Evolutionary conservation across 805 yeast species (phyloP), one percentile per base, ranked within the genome.

Genomic region (Kluyveromyces siamensis): DNA sequence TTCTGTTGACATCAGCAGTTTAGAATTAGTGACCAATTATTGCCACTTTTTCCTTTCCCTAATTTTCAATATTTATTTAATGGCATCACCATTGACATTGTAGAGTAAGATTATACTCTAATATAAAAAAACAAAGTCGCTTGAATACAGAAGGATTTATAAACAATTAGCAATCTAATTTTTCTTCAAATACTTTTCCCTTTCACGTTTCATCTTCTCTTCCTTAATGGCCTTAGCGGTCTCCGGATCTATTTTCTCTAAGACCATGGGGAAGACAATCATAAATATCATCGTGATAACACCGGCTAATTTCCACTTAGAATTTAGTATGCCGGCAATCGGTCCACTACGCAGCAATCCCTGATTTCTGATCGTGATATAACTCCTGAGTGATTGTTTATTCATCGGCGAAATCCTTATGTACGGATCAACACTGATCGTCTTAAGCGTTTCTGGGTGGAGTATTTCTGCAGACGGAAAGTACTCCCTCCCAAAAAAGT

Each of bases 241-340:
- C 40, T 69, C 74, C 37, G 74, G 73, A 49, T 72, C 75, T 27
- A 72, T 48, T 47, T 61, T 67, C 52, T 69, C 74, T n/a, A 71
- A 37, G 1, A 71, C 27, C 40, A 61, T 52, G 17, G 76, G 75
- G 50, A 66, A 62, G 1, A 57, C 42, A 6, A 62, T 46, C 6
- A 62, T 38, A 11, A 57, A 44, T 9, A 70, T 25, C 6, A 53
- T 53, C 5, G 70, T 50, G 0, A 68, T 45, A 6, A 61, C 64
- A 18, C 62, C 65, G 2, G 61, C 64, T 21, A 68, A 52, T 48
- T 71, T 72, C 62, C 70, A 60, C 41, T 69, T 71, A 33, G 70
- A 67, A 43, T 64, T 61, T 9, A 70, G 36, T 8, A 72, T 52
- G 1, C 63, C 61, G 9, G 70, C 73, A 2, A 71, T 37, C 2